These are phyloP conservation scores for Eleusine coracana DNA, from an alignment of 176 grass and related monocot species.

Conservation along the genomic window DNA sequence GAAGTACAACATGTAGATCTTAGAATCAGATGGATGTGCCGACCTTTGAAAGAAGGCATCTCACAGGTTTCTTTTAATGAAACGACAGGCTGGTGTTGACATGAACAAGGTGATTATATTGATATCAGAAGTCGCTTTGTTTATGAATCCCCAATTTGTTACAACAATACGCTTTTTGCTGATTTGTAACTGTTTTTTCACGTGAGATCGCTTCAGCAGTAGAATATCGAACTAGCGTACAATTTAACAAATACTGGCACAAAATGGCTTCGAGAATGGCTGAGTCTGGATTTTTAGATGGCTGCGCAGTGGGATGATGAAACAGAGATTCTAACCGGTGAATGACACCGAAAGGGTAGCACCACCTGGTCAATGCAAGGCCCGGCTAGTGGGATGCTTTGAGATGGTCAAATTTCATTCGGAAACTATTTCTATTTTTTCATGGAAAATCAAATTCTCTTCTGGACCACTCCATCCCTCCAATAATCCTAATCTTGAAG, in stretches of 20 bases:
- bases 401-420: neutral
- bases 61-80: constrained; percentile 25
- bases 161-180: no score
- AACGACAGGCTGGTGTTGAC: constrained; percentile 20
- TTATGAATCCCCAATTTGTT: no score
- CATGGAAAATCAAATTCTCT: neutral
- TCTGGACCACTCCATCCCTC: neutral
- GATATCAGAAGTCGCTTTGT: no score
- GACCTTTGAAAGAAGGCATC: constrained; percentile 45
- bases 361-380: no score
- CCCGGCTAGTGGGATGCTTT: neutral
- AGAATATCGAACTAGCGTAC: neutral
- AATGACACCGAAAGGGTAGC: neutral
- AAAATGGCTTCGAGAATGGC: no score
- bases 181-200: neutral
- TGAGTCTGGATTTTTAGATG: no score
- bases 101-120: constrained; percentile 43
- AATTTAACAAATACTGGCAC: no score
- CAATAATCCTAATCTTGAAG: neutral
- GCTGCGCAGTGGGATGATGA: neutral
- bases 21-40: constrained; percentile 33
- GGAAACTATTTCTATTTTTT: neutral
- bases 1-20: constrained; percentile 33
- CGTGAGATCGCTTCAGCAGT: neutral
- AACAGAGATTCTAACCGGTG: no score